These are phyloP conservation scores for Hirschfeldia incana DNA, from an alignment of 345 rosid species.

Conservation along the genomic window DNA sequence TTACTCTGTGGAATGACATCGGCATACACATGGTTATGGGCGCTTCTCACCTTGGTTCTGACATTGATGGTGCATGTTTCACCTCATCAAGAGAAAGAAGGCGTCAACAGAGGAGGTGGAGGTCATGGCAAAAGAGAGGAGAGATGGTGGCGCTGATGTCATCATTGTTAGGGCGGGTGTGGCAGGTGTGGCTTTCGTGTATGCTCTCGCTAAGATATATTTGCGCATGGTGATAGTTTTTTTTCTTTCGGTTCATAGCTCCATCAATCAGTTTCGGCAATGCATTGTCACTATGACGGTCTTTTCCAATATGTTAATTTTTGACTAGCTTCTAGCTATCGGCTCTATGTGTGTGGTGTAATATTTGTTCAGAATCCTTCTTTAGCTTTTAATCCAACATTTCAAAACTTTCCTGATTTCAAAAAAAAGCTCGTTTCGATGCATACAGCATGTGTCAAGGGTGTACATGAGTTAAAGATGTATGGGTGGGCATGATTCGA, in stretches of 20 bases:
- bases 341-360: too few species aligned
- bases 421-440: too few species aligned
- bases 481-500: too few species aligned
- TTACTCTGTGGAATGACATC: neutral
- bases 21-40: constrained; percentile 27
- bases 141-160: constrained; percentile 42
- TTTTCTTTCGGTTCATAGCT: neutral
- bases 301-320: neutral
- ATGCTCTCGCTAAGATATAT: constrained; percentile 59
- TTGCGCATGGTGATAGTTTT: neutral
- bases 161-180: constrained; percentile 71
- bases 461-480: too few species aligned
- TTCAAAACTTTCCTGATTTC: too few species aligned
- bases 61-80: constrained; percentile 18
- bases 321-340: too few species aligned
- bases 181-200: constrained; percentile 62
- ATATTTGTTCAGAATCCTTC: too few species aligned
- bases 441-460: too few species aligned
- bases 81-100: constrained; percentile 15
- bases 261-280: neutral
- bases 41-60: constrained; percentile 13
- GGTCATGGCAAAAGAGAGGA: neutral
- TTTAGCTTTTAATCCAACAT: too few species aligned
- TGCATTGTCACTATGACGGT: neutral
- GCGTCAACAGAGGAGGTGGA: neutral